These are phyloP conservation scores for Botrytis porri DNA, from an alignment of 2,329 filamentous ascomycete genomes.

Conservation along the genomic window DNA sequence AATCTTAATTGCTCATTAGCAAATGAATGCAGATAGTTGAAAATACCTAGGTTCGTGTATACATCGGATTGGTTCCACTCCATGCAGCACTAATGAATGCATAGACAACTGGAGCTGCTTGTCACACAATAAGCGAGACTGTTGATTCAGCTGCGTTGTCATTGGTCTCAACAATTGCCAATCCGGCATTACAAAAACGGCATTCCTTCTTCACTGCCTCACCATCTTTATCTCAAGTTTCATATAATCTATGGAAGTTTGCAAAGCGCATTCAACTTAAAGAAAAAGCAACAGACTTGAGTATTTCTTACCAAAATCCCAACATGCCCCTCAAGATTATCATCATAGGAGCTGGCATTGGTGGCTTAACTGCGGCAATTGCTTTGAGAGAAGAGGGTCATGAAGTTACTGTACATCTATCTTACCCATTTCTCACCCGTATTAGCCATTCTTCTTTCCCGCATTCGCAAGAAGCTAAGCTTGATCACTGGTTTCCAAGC, in stretches of 20 bases:
- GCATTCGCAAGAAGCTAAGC: neutral
- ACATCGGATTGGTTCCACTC: neutral
- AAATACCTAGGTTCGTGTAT: neutral
- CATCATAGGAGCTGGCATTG: constrained; percentile 56
- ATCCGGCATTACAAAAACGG: neutral
- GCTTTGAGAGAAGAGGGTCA: constrained; percentile 57
- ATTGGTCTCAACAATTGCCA: neutral
- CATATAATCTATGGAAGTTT: neutral
- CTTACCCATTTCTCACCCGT: neutral
- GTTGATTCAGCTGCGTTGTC: neutral
- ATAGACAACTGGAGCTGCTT: neutral
- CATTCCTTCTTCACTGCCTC: neutral
- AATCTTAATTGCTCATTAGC: neutral
- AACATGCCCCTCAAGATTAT: constrained; percentile 39
- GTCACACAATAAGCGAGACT: neutral
- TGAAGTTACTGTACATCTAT: constrained; percentile 6
- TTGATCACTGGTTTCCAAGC: neutral
- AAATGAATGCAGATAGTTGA: neutral
- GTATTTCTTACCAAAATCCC: neutral
- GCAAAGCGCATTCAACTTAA: neutral
- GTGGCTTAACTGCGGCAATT: constrained; percentile 58
- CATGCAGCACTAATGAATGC: neutral
- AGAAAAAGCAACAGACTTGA: neutral
- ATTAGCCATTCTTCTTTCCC: neutral
- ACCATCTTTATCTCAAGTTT: neutral